Percentiles rank a stretch among this genome's conserved stretches.
Conservation (phyloP, 2,329 filamentous ascomycete species). For the Nothophaeocryptopus gaeumannii region DNA sequence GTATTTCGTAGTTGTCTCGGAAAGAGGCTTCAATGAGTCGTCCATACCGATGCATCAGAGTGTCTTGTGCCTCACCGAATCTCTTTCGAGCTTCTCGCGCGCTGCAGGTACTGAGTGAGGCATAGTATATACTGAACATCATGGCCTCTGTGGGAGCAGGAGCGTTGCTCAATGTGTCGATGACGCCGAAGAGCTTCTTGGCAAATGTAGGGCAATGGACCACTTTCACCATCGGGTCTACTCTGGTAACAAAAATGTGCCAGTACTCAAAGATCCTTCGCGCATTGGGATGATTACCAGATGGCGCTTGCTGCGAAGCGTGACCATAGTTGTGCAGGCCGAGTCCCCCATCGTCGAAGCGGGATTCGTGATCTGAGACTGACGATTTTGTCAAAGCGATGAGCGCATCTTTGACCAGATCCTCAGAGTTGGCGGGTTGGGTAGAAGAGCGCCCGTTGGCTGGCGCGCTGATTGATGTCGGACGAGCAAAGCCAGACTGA, state of each 20-base stretch:
- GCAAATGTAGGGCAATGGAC: conserved; percentile 29
- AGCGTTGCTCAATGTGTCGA: conserved; percentile 18
- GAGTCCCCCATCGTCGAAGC: conserved; percentile 15
- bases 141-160: conserved; percentile 19
- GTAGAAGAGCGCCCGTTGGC: background rate
- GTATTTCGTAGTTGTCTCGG: conserved; percentile 19
- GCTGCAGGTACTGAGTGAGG: conserved; percentile 27
- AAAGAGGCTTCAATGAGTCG: conserved; percentile 17
- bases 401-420: conserved; percentile 29
- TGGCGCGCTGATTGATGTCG: background rate
- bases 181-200: conserved; percentile 18
- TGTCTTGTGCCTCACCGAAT: conserved; percentile 25
- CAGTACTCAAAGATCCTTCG: conserved; percentile 28
- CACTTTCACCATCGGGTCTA: conserved; percentile 31
- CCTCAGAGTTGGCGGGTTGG: conserved; percentile 18
- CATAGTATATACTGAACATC: conserved; percentile 28
- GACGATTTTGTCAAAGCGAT: conserved; percentile 28
- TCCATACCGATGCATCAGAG: conserved; percentile 19
- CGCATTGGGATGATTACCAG: conserved; percentile 16
- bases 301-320: too few relatives aligned
- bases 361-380: conserved; percentile 20
- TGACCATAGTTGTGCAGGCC: background rate
- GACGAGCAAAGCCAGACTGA: background rate
- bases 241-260: conserved; percentile 27
- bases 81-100: conserved; percentile 22